Base-by-base conservation (phyloP, 352 stramenopile genomes). In the Pythium pyrilobum region DNA sequence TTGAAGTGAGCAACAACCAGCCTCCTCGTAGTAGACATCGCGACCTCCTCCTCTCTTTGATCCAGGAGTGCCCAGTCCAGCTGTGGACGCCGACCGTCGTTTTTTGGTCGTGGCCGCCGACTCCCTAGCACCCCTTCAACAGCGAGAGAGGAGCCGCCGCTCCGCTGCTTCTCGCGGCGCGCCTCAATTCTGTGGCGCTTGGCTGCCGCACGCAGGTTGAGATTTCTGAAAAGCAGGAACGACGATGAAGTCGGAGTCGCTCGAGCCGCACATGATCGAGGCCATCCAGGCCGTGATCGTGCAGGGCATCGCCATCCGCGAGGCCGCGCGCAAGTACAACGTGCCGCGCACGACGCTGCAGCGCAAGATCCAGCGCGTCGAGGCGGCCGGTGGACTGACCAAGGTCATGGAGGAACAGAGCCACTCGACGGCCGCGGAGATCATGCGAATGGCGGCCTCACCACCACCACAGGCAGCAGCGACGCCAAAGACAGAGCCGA, bases 331-430 rank as follows among this genome's bases (percentile, higher is more conserved):
- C 23, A 81, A 75, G 63, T 87, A 79, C 62, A 61, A 66, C 16
- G 74, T 95, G 24, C 69, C 80, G 3, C 72, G 82, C 21, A 88
- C 80, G 13, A 95, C 84, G 25, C 53, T 95, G 38, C 84, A 95
- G 62, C 78, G 84, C 43, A 85, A 83, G 23, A 64, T 88, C 46
- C 68, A 67, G 41, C 47, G 31, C 34, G 48, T 52, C 7, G 51
- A 52, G 10, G 52, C 38, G 9, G 56, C 27, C 11, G 37, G 28
- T 18, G 49, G 32, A 21, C 27, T 59, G 8, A 41, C 56, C 12
- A 42, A 29, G 27, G 39, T 42, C 31, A 41, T 64, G 10, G 56
- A 58, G 42, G 48, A 53, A 28, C 47, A 64, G 27, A 49, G 31
- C 21, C 55, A 60, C 57, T 31, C 37, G 21, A 45, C 40, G 6